Base-by-base conservation (phyloP, 139 green algal genomes). In the Coelastrella sp. region DNA sequence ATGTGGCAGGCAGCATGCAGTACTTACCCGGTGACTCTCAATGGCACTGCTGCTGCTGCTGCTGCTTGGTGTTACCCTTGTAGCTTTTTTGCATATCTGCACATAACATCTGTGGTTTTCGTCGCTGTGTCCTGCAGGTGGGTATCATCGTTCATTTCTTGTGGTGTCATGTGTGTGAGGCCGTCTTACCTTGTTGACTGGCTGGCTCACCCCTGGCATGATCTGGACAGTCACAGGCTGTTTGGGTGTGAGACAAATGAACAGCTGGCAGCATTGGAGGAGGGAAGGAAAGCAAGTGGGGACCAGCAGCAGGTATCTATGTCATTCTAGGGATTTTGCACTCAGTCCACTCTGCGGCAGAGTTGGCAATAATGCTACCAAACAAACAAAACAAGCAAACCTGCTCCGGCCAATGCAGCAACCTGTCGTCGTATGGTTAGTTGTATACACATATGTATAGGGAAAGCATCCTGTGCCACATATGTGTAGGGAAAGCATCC, bases 181-280 rank as follows among this genome's bases (percentile, higher is more conserved):
- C 35, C 75, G 2, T 2, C 53, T 4, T 82, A 82, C 53, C 53
- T 82, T 0, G 75, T 82, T 15, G 53, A 82, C 53, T 82, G 75
- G 75, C 75, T 82, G 4, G 75, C 75, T 2, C 75, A 82, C 35
- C 75, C 75, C 53, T 82, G 75, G 75, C 75, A 69, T 9, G 53
- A 53, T 53, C 35, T 82, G 51, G 53, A 34, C 5, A 13, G 4
- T 6, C 75, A 82, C 35, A 38, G 30, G 11, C 53, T 82, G 35
- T 71, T 71, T 40, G 35, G n/a, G 40, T 59, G 35, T 32, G 0
- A 8, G 17, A 34, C 69, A 37, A 34, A 60, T 21, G 50, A 27
- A n/a, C 45, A 80, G 32, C 6, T 82, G 6, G 53, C 34, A n/a
- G 35, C 34, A 13, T 32, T 82, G 23, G 75, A 82, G 25, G 51